Conservation (phyloP, 1,284 basidiomycete genomes). For the Microbotryum saponariae region DNA sequence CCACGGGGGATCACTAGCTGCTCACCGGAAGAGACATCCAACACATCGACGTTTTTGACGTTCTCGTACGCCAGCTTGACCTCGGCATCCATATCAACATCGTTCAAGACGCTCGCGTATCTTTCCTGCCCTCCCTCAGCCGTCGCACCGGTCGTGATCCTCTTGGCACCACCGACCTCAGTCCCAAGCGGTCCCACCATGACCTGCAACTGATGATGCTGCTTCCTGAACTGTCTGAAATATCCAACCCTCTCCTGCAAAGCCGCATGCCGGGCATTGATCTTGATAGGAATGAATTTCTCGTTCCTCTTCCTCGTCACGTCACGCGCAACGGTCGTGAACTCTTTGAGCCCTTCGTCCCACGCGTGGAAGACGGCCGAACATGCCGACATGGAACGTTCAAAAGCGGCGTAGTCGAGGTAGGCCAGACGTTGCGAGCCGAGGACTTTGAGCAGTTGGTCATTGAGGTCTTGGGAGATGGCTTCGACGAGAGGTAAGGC, state of each 20-base stretch:
- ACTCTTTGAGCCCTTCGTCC: conserved; percentile 97
- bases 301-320: conserved; percentile 85
- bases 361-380: conserved; percentile 82
- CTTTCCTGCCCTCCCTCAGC: conserved; percentile 43
- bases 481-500: conserved; percentile 95
- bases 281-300: conserved; percentile 96
- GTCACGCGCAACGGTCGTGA: conserved; percentile 93
- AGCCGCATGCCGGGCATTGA: conserved; percentile 80
- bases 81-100: conserved; percentile 86
- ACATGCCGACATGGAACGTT: conserved; percentile 68
- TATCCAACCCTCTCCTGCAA: conserved; percentile 83
- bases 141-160: conserved; percentile 46
- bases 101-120: conserved; percentile 50
- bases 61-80: conserved; percentile 68
- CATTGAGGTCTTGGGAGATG: conserved; percentile 94
- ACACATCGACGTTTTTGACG: conserved; percentile 89
- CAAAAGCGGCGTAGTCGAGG: conserved; percentile 88
- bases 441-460: conserved; percentile 83
- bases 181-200: conserved; percentile 86
- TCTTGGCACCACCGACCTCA: conserved; percentile 49
- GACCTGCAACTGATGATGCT: conserved; percentile 92
- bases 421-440: conserved; percentile 77
- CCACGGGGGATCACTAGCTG: conserved; percentile 10
- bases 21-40: conserved; percentile 81
- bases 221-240: conserved; percentile 85